These are phyloP conservation scores for Saitozyma sp. DNA, from an alignment of 768 basidiomycete species.

Conservation along the genomic window DNA sequence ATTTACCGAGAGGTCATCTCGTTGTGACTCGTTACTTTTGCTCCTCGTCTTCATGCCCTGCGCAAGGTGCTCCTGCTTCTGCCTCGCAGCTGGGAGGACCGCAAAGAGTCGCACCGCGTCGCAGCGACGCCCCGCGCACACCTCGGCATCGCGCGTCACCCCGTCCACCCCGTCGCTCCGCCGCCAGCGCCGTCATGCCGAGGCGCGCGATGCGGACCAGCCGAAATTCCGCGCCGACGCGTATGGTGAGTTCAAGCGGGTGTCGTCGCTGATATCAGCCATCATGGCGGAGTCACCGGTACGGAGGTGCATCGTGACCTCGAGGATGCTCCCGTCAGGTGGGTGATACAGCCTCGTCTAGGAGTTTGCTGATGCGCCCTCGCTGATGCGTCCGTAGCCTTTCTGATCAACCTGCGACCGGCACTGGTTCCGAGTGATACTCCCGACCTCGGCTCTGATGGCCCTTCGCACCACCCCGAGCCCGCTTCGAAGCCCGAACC, in stretches of 20 bases:
- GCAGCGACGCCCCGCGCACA: too few species aligned
- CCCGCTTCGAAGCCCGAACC: neutral
- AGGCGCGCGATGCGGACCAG: neutral
- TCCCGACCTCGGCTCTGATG: too few species aligned
- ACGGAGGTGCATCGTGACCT: slow-evolving; percentile 14
- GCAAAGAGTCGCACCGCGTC: too few species aligned
- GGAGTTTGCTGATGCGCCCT: neutral
- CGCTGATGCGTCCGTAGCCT: neutral
- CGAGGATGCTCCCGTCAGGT: slow-evolving; percentile 7
- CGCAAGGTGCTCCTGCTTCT: too few species aligned
- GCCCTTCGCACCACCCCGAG: too few species aligned
- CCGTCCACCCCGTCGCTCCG: neutral
- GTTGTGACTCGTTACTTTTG: too few species aligned
- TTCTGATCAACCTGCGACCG: slow-evolving; percentile 1
- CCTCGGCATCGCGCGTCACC: neutral
- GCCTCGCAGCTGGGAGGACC: too few species aligned
- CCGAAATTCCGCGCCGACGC: neutral
- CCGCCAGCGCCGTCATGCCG: neutral
- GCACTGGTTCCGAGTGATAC: neutral
- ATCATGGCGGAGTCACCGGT: slow-evolving; percentile 8
- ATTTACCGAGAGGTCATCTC: too few species aligned
- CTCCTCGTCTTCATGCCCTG: too few species aligned
- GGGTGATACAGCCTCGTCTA: neutral
- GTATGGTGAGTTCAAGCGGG: neutral
- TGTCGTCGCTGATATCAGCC: neutral